Base-by-base conservation (phyloP, 345 rosid genomes). In the Firmiana major region DNA sequence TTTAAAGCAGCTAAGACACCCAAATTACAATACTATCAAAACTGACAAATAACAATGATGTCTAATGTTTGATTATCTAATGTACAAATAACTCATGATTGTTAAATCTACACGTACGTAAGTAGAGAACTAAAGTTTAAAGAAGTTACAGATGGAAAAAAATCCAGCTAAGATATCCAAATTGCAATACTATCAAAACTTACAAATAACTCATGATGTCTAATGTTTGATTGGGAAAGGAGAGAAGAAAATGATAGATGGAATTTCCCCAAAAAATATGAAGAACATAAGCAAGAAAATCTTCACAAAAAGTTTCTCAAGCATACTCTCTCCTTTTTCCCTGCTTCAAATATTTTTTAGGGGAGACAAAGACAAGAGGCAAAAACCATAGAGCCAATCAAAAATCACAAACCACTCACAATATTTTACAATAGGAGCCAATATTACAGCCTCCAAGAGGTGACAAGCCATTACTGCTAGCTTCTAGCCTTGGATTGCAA, bases 401-500 rank as follows among this genome's bases (percentile, higher is more conserved):
- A 75, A 85, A 73, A 83, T 65, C 67, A 70, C 64, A 79, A 73
- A 77, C 57, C 72, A 78, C 80, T 78, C 83, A 15, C 63, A 22
- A 46, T 75, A 84, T 75, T 59, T 79, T 80, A 83, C 82, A 83
- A 34, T 15, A 63, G 63, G 60, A 31, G 54, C 71, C 75, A 78
- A 34, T n/a, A 31, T 67, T 43, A 38, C 17, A 9, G 77, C 34
- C 66, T 77, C 63, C 81, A 64, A 13, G 78, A 75, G 74, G 26
- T 73, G 66, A 65, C 74, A 76, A 36, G 63, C 76, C 73, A 21
- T 66, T 63, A 74, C 21, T 49, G 57, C 85, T 84, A 88, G 80
- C 38, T 78, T 62, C 87, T 82, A 59, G 87, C 76, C 83, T 93
- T 90, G 78, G 87, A 89, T 81, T 93, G 98, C 84, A 95, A 83